These are phyloP conservation scores for Kuraishia molischiana DNA, from an alignment of 805 yeast genomes.

Conservation along the genomic window DNA sequence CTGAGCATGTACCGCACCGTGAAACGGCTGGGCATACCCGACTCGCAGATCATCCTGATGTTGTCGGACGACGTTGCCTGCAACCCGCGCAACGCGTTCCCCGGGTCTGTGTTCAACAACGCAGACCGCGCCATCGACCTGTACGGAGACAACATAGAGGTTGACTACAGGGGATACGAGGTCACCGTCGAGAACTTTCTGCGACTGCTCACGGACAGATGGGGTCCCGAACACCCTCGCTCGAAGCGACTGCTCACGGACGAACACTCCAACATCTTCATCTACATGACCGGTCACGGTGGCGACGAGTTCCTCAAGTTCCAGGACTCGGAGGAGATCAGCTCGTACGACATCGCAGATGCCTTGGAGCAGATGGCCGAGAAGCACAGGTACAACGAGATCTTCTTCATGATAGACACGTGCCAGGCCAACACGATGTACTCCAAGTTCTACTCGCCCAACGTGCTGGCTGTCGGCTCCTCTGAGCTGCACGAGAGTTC, in stretches of 20 bases:
- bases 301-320: conserved; percentile 95
- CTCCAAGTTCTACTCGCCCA: conserved; percentile 84
- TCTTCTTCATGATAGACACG: conserved; percentile 95
- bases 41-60: conserved; percentile 94
- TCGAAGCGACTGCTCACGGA: conserved; percentile 87
- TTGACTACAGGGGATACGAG: conserved; percentile 95
- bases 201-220: conserved; percentile 86
- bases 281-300: conserved; percentile 97
- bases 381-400: conserved; percentile 89
- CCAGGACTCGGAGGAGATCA: conserved; percentile 97
- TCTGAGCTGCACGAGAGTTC: conserved; percentile 82
- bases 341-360: conserved; percentile 91
- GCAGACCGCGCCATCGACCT: conserved; percentile 86
- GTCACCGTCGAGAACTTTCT: conserved; percentile 96
- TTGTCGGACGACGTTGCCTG: conserved; percentile 95
- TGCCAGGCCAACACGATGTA: conserved; percentile 99
- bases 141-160: conserved; percentile 92
- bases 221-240: conserved; percentile 92
- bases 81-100: conserved; percentile 90
- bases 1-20: conserved; percentile 92
- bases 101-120: conserved; percentile 92
- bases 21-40: conserved; percentile 93
- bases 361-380: conserved; percentile 97
- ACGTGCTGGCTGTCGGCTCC: conserved; percentile 87
- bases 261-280: conserved; percentile 87